Evolutionary conservation across 306 rosid species (phyloP).

Genomic region (Inga laurina): DNA sequence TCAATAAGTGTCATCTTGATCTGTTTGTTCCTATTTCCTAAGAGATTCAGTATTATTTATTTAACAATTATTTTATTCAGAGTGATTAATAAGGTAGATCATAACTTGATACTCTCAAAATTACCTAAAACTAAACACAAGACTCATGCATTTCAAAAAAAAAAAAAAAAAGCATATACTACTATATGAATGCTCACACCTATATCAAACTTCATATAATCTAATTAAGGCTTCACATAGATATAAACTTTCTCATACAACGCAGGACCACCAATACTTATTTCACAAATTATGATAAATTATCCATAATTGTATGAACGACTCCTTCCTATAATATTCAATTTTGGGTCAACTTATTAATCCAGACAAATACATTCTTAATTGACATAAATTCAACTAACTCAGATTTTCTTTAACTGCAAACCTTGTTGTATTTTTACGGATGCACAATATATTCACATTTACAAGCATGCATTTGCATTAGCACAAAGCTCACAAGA

Average conservation of each 20-base stretch:
- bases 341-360: not conserved
- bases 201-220: too few species aligned
- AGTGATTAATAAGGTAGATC: not conserved
- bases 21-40: too few species aligned
- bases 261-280: too few species aligned
- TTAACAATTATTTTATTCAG: not conserved
- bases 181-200: too few species aligned
- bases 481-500: conserved; percentile 31
- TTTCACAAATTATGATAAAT: not conserved
- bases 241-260: too few species aligned
- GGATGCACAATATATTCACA: not conserved
- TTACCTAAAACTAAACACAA: not conserved
- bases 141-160: too few species aligned
- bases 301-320: not conserved
- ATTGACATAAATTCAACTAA: not conserved
- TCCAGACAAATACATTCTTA: not conserved
- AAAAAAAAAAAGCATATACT: too few species aligned
- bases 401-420: not conserved
- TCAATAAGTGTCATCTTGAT: not conserved
- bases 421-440: not conserved
- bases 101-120: not conserved
- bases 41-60: not conserved
- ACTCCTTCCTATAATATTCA: not conserved
- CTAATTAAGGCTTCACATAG: too few species aligned
- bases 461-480: conserved; percentile 40